phyloP scores from a whole-genome alignment of 768 basidiomycete genomes.

The Phanerochaete sordida region DNA sequence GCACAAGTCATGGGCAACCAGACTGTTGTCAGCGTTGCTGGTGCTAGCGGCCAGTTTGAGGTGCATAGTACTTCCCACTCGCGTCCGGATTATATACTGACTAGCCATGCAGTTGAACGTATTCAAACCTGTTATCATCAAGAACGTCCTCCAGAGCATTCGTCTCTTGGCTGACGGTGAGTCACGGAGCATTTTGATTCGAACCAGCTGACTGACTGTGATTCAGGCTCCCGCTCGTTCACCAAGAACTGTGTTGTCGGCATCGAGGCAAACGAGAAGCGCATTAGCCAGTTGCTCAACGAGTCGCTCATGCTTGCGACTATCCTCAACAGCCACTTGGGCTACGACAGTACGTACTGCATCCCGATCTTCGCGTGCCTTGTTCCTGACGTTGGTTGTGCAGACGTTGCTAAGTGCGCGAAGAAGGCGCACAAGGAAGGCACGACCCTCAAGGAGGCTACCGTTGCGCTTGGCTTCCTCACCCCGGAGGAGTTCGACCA shows the following conservation, averaged over 20 bases:
- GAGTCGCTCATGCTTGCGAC: constrained; percentile 98
- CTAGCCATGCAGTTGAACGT: constrained; percentile 74
- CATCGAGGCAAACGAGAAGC: constrained; percentile 93
- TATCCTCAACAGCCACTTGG: constrained; percentile 91
- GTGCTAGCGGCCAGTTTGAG: constrained; percentile 97
- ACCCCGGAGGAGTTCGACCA: constrained; percentile 90
- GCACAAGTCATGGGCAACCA: constrained; percentile 99
- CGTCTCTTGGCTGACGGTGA: constrained; percentile 88
- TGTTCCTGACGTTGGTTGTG: constrained; percentile 10
- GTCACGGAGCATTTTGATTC: constrained; percentile 11
- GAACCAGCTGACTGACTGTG: not conserved
- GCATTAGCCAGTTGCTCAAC: constrained; percentile 83
- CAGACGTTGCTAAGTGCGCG: constrained; percentile 96
- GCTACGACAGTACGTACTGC: constrained; percentile 87
- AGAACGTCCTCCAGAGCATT: constrained; percentile 96
- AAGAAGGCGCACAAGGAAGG: constrained; percentile 99
- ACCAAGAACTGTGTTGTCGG: constrained; percentile 97
- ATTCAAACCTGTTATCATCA: constrained; percentile 98
- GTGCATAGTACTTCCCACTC: constrained; percentile 37
- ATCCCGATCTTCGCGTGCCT: not conserved
- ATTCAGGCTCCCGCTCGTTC: constrained; percentile 80
- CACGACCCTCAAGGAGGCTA: constrained; percentile 92
- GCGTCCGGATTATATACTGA: not conserved
- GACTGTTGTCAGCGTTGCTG: constrained; percentile 86
- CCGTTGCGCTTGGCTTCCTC: constrained; percentile 81